Base-by-base conservation (phyloP, 1,139 yeast genomes). In the Eremothecium cymbalariae region DNA sequence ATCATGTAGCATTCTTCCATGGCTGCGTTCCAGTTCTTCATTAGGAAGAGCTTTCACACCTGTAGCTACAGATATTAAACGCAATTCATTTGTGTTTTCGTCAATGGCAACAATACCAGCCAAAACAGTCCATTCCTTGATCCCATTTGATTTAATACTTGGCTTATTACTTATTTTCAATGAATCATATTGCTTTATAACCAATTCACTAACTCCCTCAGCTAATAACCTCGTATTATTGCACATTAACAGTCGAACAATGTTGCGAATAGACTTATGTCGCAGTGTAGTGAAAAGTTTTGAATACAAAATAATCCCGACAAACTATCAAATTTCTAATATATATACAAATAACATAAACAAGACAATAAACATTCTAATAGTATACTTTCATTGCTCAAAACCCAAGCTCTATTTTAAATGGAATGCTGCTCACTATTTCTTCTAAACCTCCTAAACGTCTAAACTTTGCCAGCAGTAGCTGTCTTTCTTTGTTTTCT, bases 31-130 rank as follows among this genome's bases (percentile, higher is more conserved):
- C 53, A 70, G 18, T 50, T 47, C 45, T 8, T 36, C 54, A 46
- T 79, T 74, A 0, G 96, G 90, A 17, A 70, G 50, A 0, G 84
- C 71, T 53, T 90, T 90, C 34, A 85, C 83, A 0, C 98, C 98
- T 0, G 96, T 85, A 0, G 93, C 69, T 3, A 83, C 36, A 0
- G 77, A 58, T 2, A 84, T 57, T 5, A 74, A 62, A 6, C 51
- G 41, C 2, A 65, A 13, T 4, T 37, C 18, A 2, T 44, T 36
- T 4, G 32, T 34, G 5, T 30, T 37, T 12, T 40, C 44, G 27
- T 59, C 49, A 4, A 70, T 40, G 0, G 73, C 74, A 0, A 81
- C 88, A 0, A 86, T 51, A 0, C 90, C 81, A 0, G 95, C 85
- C 16, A 86, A 47, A 1, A 85, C 84, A 0, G 95, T 83, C 88